Evolutionary conservation across 2,329 filamentous ascomycete species (phyloP).

Genomic region (Diplocarpon mali): DNA sequence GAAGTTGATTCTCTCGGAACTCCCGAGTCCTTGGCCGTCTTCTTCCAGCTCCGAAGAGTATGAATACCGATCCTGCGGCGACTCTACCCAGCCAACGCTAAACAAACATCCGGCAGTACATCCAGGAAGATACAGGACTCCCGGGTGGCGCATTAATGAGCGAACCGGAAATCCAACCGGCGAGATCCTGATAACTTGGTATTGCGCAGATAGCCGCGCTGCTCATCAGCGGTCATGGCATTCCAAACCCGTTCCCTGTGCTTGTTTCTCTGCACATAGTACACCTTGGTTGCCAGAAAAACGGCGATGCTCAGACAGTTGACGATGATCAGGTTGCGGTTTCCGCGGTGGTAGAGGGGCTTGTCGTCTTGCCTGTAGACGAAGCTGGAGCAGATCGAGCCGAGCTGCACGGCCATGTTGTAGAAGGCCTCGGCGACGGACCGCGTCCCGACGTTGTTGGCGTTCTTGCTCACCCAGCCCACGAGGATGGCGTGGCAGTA

Average conservation of each 20-base stretch:
- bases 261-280: conserved; percentile 36
- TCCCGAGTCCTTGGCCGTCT: no score
- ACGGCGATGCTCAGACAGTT: conserved; percentile 34
- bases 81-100: no score
- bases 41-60: no score
- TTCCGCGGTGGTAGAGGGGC: conserved; percentile 46
- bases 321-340: conserved; percentile 43
- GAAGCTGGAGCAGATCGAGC: conserved; percentile 29
- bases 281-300: conserved; percentile 39
- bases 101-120: no score
- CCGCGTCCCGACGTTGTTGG: conserved; percentile 49
- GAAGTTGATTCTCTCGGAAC: no score
- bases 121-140: no score
- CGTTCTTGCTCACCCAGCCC: conserved; percentile 42
- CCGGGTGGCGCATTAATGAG: conserved; percentile 19
- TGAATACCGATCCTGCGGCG: no score
- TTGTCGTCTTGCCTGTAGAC: conserved; percentile 40
- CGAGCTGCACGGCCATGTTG: conserved; percentile 38
- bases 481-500: conserved; percentile 26
- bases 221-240: conserved; percentile 33
- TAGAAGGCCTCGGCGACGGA: conserved; percentile 53
- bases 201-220: conserved; percentile 26
- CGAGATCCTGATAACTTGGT: conserved; percentile 31
- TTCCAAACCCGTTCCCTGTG: conserved; percentile 33
- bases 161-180: conserved; percentile 30